phyloP scores from a whole-genome alignment of 805 yeast genomes.

The Myxozyma geophila region DNA sequence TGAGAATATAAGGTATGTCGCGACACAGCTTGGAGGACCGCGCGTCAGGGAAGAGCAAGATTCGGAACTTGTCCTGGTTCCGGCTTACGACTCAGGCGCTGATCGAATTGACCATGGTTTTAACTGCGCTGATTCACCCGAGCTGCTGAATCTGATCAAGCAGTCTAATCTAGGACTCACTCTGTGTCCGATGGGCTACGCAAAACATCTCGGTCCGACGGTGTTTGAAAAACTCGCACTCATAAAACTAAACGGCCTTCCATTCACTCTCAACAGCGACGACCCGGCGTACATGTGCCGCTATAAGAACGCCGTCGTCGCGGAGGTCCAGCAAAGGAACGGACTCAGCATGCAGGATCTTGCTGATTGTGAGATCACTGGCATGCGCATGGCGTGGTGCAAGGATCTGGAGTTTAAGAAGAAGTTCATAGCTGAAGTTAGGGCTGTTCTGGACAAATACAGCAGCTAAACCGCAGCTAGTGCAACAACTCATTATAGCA shows the following conservation, averaged over 20 bases:
- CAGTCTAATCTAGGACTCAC: slow-evolving; percentile 23
- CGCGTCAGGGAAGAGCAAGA: slow-evolving; percentile 1
- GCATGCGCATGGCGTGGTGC: slow-evolving; percentile 22
- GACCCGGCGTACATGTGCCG: slow-evolving; percentile 29
- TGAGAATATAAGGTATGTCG: slow-evolving; percentile 19
- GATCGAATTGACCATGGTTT: slow-evolving; percentile 30
- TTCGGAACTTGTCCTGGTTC: slow-evolving; percentile 4
- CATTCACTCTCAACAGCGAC: slow-evolving; percentile 24
- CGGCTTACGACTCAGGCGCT: slow-evolving; percentile 20
- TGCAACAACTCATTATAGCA: not conserved
- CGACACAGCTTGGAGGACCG: slow-evolving; percentile 28
- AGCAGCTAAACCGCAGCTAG: not conserved
- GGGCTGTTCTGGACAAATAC: slow-evolving; percentile 4
- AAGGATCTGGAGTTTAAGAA: slow-evolving; percentile 24
- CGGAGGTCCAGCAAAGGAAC: slow-evolving; percentile 8
- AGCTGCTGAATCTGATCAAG: slow-evolving; percentile 14
- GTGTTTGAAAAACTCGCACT: slow-evolving; percentile 13
- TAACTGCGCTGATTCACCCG: slow-evolving; percentile 22
- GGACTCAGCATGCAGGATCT: slow-evolving; percentile 11
- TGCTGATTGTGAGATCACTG: slow-evolving; percentile 16
- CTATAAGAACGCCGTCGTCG: slow-evolving; percentile 15
- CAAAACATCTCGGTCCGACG: slow-evolving; percentile 20
- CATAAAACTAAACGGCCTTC: slow-evolving; percentile 10
- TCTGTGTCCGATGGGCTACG: slow-evolving; percentile 28
- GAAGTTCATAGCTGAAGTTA: slow-evolving; percentile 15